These are phyloP conservation scores for Crepidotus variabilis DNA, from an alignment of 768 basidiomycete species.

Conservation along the genomic window DNA sequence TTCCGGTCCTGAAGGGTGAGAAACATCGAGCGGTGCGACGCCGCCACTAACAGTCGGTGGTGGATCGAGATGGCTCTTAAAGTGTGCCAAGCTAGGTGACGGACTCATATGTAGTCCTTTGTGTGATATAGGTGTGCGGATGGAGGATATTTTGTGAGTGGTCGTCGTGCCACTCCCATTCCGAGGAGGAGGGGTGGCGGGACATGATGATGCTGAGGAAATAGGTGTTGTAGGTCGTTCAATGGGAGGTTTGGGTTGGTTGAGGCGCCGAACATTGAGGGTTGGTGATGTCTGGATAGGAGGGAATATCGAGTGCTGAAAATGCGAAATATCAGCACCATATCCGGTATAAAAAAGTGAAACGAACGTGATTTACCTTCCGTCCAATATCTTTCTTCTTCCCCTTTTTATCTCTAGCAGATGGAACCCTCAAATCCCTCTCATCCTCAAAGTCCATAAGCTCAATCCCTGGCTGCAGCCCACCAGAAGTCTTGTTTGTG, in stretches of 20 bases:
- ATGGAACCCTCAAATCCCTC: constrained; percentile 26
- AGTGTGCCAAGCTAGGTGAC: constrained; percentile 59
- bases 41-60: constrained; percentile 38
- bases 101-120: constrained; percentile 70
- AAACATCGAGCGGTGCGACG: constrained; percentile 15
- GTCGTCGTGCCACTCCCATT: constrained; percentile 3
- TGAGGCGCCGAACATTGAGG: constrained; percentile 30
- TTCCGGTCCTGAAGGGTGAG: constrained; percentile 19
- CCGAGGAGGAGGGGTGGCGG: constrained; percentile 32
- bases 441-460: constrained; percentile 26
- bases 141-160: constrained; percentile 46
- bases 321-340: constrained; percentile 3
- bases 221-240: constrained; percentile 25
- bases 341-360: constrained; percentile 1
- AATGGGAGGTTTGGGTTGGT: constrained; percentile 15
- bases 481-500: constrained; percentile 23
- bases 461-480: constrained; percentile 38
- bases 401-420: constrained; percentile 24
- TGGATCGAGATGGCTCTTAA: constrained; percentile 66
- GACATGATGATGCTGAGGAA: constrained; percentile 27
- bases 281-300: constrained; percentile 47
- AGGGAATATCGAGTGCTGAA: constrained; percentile 33
- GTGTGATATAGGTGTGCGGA: constrained; percentile 66
- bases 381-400: constrained; percentile 22
- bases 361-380: constrained; percentile 17